These are phyloP conservation scores for Ochetophila trinervis DNA, from an alignment of 306 rosid species.

Conservation along the genomic window DNA sequence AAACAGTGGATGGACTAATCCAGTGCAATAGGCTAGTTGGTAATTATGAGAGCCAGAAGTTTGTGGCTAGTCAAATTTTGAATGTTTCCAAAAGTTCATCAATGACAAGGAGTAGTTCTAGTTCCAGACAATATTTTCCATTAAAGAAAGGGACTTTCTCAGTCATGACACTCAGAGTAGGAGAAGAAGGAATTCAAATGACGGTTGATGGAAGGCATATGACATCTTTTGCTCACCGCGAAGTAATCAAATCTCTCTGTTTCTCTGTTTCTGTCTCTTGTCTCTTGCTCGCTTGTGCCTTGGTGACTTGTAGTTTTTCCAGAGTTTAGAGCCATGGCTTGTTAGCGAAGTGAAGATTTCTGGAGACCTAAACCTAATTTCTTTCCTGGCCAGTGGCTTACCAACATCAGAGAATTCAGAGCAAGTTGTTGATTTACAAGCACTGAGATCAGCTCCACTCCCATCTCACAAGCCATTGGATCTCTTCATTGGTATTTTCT, in stretches of 20 bases:
- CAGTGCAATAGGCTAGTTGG: slow-evolving; percentile 74
- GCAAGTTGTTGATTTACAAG: slow-evolving; percentile 56
- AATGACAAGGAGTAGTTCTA: slow-evolving; percentile 31
- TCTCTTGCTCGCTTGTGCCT: slow-evolving; percentile 24
- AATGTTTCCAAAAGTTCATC: slow-evolving; percentile 43
- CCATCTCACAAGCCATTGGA: slow-evolving; percentile 42
- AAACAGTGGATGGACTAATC: slow-evolving; percentile 55
- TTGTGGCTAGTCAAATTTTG: slow-evolving; percentile 25
- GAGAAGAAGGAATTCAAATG: slow-evolving; percentile 78
- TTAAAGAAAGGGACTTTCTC: slow-evolving; percentile 69
- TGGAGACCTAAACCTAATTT: slow-evolving; percentile 62
- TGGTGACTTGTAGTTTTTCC: slow-evolving; percentile 28
- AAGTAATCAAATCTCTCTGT: slow-evolving; percentile 37
- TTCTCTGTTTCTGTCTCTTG: slow-evolving; percentile 2
- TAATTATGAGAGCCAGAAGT: slow-evolving; percentile 36
- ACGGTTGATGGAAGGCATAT: slow-evolving; percentile 82
- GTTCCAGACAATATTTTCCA: slow-evolving; percentile 53
- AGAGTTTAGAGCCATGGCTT: slow-evolving; percentile 87
- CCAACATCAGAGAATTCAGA: slow-evolving; percentile 84
- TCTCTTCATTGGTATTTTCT: slow-evolving; percentile 76
- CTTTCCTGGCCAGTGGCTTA: slow-evolving; percentile 72
- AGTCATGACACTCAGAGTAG: slow-evolving; percentile 75
- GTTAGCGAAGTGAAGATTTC: slow-evolving; percentile 58
- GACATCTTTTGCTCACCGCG: slow-evolving; percentile 72
- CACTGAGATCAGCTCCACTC: slow-evolving; percentile 53